Percentiles rank a stretch among this genome's conserved stretches.
phyloP scores from a whole-genome alignment of 2,329 filamentous ascomycete genomes.

The Diaporthe sp. region DNA sequence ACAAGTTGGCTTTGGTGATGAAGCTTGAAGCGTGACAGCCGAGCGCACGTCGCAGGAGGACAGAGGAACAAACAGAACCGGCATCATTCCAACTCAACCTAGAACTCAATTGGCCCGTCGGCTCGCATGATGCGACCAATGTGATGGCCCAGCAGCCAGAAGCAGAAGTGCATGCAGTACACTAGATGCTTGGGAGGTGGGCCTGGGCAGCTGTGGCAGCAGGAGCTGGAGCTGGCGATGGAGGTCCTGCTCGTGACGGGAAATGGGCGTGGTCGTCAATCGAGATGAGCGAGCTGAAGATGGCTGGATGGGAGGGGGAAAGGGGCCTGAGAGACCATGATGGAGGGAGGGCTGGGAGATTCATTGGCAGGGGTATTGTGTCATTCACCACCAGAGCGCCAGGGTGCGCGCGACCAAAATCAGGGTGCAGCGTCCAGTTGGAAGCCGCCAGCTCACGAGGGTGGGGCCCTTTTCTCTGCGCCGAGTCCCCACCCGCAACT shows the following conservation, averaged over 20 bases:
- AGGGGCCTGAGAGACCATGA: not conserved
- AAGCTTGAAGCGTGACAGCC: constrained; percentile 38
- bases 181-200: not conserved
- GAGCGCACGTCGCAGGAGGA: constrained; percentile 18
- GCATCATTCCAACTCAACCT: constrained; percentile 39
- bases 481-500: constrained; percentile 4
- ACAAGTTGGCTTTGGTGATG: constrained; percentile 44
- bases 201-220: too few species aligned
- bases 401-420: not conserved
- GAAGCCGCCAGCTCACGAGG: constrained; percentile 28
- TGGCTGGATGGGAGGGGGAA: constrained; percentile 17
- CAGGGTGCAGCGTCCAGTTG: constrained; percentile 26
- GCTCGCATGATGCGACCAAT: constrained; percentile 50
- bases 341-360: constrained; percentile 21
- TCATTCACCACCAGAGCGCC: constrained; percentile 3
- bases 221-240: constrained; percentile 2
- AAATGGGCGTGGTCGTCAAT: constrained; percentile 15
- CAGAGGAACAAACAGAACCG: constrained; percentile 28
- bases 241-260: constrained; percentile 25
- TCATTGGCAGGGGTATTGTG: constrained; percentile 26
- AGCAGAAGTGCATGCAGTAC: constrained; percentile 18
- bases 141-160: constrained; percentile 50
- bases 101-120: too few species aligned
- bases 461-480: constrained; percentile 23
- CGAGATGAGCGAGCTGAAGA: constrained; percentile 22